These are phyloP conservation scores for Protea cynaroides DNA, from an alignment of 164 flowering plant genomes.

Conservation along the genomic window DNA sequence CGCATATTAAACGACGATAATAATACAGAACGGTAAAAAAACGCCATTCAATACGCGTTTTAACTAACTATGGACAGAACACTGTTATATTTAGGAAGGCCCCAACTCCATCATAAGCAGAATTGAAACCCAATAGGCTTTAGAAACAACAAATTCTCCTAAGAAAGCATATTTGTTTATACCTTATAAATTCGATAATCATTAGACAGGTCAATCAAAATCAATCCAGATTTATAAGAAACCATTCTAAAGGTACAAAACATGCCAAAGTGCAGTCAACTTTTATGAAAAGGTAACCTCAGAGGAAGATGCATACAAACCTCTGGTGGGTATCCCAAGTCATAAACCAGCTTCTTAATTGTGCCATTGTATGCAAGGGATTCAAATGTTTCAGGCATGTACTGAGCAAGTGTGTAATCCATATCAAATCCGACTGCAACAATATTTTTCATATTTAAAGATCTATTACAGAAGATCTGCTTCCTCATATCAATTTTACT, in stretches of 20 bases:
- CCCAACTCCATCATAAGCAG: neutral
- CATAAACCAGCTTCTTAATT: conserved; percentile 68
- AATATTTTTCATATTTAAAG: conserved; percentile 86
- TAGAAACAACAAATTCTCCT: too few relatives aligned
- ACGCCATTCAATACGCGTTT: too few relatives aligned
- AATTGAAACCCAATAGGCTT: neutral
- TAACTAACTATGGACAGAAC: too few relatives aligned
- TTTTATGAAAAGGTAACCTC: neutral
- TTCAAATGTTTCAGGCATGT: conserved; percentile 94
- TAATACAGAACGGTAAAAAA: too few relatives aligned
- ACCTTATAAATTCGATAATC: neutral
- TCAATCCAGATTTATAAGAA: neutral
- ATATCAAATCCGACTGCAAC: conserved; percentile 96
- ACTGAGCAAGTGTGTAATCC: conserved; percentile 98
- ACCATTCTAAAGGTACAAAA: neutral
- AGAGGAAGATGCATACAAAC: conserved; percentile 34
- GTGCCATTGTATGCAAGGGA: conserved; percentile 93
- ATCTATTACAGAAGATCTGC: conserved; percentile 89
- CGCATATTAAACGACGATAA: too few relatives aligned
- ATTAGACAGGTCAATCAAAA: too few relatives aligned
- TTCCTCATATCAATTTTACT: conserved; percentile 53
- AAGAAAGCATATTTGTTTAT: neutral
- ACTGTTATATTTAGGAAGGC: neutral
- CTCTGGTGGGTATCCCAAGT: conserved; percentile 85
- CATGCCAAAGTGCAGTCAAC: neutral